These are phyloP conservation scores for Fusarium beomiforme DNA, from an alignment of 2,329 filamentous ascomycete genomes.

Conservation along the genomic window DNA sequence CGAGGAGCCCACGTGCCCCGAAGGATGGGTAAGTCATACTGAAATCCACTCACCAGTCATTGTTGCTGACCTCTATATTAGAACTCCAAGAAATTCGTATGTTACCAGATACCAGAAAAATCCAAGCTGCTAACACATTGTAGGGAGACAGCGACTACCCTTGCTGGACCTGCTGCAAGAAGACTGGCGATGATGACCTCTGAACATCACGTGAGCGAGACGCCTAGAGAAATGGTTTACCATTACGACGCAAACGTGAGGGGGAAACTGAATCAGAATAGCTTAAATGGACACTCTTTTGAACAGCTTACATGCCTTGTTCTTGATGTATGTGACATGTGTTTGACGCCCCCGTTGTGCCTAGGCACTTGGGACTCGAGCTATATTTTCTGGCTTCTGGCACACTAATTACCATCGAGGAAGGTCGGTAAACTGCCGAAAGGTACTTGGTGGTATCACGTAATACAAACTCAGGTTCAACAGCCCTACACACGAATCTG, in stretches of 20 bases:
- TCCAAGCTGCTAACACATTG: neutral
- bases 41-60: rapidly evolving
- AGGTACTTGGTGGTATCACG: neutral
- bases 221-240: rapidly evolving
- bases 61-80: neutral
- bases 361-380: no score
- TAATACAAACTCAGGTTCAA: neutral
- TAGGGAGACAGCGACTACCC: neutral
- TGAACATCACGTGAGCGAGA: neutral
- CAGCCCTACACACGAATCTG: rapidly evolving
- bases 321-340: neutral
- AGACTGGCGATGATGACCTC: neutral
- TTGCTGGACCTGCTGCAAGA: slow-evolving; percentile 32
- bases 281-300: neutral
- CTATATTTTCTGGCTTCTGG: rapidly evolving
- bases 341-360: neutral
- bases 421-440: neutral
- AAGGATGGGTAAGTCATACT: slow-evolving; percentile 13
- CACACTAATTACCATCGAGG: rapidly evolving
- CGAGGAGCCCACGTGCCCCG: neutral
- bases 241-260: rapidly evolving
- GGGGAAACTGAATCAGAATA: neutral
- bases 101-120: rapidly evolving
- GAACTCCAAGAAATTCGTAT: slow-evolving; percentile 14
- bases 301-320: rapidly evolving